Evolutionary conservation across 2,329 filamentous ascomycete species (phyloP).

Genomic region (Neofusicoccum umdonicola): DNA sequence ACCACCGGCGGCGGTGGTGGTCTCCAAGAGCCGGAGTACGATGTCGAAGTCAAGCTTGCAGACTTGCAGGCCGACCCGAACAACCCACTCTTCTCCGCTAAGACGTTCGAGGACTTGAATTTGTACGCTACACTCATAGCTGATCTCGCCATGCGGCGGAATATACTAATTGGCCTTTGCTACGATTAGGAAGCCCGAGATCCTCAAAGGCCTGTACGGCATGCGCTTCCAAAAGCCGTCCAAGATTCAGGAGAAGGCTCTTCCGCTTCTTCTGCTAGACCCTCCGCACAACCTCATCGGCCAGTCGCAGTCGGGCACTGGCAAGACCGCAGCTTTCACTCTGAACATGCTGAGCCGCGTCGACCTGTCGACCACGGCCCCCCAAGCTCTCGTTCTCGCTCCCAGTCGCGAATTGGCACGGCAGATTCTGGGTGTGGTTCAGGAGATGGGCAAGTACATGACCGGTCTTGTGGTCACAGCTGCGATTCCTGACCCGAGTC

Average conservation of each 20-base stretch:
- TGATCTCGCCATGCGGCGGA: not conserved
- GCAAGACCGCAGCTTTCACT: slow-evolving; percentile 95
- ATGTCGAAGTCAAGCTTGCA: slow-evolving; percentile 89
- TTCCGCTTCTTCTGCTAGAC: slow-evolving; percentile 81
- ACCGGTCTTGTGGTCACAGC: slow-evolving; percentile 72
- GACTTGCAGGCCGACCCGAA: slow-evolving; percentile 83
- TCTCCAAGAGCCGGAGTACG: slow-evolving; percentile 71
- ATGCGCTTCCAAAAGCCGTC: slow-evolving; percentile 94
- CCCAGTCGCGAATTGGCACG: slow-evolving; percentile 92
- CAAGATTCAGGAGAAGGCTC: slow-evolving; percentile 93
- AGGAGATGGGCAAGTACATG: slow-evolving; percentile 80
- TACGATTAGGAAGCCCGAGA: slow-evolving; percentile 41
- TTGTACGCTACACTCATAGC: slow-evolving; percentile 59
- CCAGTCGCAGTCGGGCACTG: slow-evolving; percentile 98
- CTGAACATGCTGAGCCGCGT: slow-evolving; percentile 86
- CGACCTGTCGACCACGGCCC: slow-evolving; percentile 67
- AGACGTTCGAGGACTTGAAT: slow-evolving; percentile 79
- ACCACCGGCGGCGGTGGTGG: slow-evolving; percentile 39
- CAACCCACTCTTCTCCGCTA: slow-evolving; percentile 82
- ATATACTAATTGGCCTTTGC: not conserved
- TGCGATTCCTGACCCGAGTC: slow-evolving; percentile 75
- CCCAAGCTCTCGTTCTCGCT: slow-evolving; percentile 85
- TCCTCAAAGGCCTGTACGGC: slow-evolving; percentile 68
- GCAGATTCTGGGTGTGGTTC: slow-evolving; percentile 85
- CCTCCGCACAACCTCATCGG: slow-evolving; percentile 95